Base-by-base conservation (phyloP, 176 grass and related monocot species). In the Bromus sterilis region DNA sequence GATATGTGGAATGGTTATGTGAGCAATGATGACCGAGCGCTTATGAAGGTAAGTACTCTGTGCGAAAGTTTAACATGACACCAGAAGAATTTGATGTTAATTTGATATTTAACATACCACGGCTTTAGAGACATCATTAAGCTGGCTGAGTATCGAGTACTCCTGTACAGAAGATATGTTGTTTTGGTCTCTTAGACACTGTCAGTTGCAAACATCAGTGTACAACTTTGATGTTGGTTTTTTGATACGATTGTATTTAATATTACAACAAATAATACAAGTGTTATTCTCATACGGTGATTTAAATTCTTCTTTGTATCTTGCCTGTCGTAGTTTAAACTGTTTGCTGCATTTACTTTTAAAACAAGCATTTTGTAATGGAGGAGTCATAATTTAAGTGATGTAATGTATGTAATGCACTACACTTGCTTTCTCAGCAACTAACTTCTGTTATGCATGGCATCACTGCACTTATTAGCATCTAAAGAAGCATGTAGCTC, bases 21-120 rank as follows among this genome's bases (percentile, higher is more conserved):
- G 44, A 86, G 92, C 83, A 86, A 92, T 71, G 87, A 97, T 85
- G 94, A 97, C 59, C 80, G 94, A 43, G 89, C 94, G 61, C 94
- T 97, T 83, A 64, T 94, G 73, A 97, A 97, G 94, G 94, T 97
- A 21, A 77, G 41, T 74, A 32, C 69, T 71, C 40, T 49, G 26
- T n/a, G 53, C 3, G 56, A 41, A 76, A 49, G 6, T 33, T 60
- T 30, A 49, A 39, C 30, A 24, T 23, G 31, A 62, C 65, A 63
- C 5, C 28, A 3, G 4, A 72, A 73, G 7, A 72, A 40, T 74
- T 35, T 4, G 40, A 4, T 1, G 64, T 67, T 67, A 66, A 56
- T 77, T 56, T 77, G 0, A 39, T 6, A 32, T 42, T 83, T 56
- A 53, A 83, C 4, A 40, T 53, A 2, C 40, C 71, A 64, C 0